These are phyloP conservation scores for Phyllosticta citribraziliensis DNA, from an alignment of 2,329 filamentous ascomycete genomes.

Conservation along the genomic window DNA sequence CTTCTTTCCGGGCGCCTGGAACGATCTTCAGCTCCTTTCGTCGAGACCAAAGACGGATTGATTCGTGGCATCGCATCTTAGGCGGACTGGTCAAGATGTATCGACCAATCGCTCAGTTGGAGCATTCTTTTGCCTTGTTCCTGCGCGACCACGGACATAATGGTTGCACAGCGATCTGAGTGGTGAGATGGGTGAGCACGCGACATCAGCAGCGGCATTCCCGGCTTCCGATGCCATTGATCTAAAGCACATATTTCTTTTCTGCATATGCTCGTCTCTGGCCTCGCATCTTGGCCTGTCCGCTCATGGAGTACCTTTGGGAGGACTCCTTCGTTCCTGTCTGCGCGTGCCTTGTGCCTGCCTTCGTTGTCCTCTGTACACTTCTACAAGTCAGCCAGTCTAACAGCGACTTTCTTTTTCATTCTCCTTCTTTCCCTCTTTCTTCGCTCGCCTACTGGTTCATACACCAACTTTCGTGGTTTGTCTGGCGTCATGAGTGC, in stretches of 20 bases:
- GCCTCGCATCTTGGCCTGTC: neutral
- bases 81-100: neutral
- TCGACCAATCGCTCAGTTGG: neutral
- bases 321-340: neutral
- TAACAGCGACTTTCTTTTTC: neutral
- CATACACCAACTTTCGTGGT: neutral
- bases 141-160: neutral
- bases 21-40: neutral
- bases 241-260: neutral
- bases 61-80: neutral
- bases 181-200: neutral
- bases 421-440: neutral
- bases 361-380: neutral
- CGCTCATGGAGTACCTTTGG: neutral
- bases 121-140: neutral
- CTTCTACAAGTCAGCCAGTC: neutral
- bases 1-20: neutral
- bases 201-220: neutral
- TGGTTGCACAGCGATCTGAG: neutral
- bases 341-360: neutral
- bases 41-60: neutral
- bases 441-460: neutral
- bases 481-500: slow-evolving; percentile 1
- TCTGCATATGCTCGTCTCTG: neutral
- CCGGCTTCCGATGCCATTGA: neutral